Base-by-base conservation (phyloP, 148 eudicot species). In the Cornus florida region DNA sequence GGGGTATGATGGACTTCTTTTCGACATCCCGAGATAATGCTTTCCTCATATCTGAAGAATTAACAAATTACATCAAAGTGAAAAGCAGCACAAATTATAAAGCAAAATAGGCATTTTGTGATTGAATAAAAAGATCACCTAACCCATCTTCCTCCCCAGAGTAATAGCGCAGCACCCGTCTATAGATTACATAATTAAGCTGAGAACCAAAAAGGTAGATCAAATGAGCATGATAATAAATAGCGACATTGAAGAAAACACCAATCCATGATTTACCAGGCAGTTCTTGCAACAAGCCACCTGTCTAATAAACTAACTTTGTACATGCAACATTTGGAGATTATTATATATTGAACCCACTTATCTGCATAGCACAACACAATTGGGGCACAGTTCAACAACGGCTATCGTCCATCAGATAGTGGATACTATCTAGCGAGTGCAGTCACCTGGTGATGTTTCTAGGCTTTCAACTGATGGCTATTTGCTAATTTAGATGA, bases 61-160 rank as follows among this genome's bases (percentile, higher is more conserved):
- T 10, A 7, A 73, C 10, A 73, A 62, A 48, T 13, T 60, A 62
- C 13, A 35, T 5, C 67, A 28, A 12, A 19, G 71, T 43, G 50
- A 83, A 69, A 70, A 9, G 71, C 57, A 69, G 24, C 57, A 43
- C 62, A 71, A 70, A 31, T 24, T 22, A 2, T 23, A 28, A 38
- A 33, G 59, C 59, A 19, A n/a, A 70, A 56, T 53, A 67, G 22
- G 10, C 56, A 73, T 56, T 77, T 0, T 1, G 48, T 32, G 38
- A 76, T 60, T 43, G 24, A 33, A 71, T 22, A 8, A 17, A 50
- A 71, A 71, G 67, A 73, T 86, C 85, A 91, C 99, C 99, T 86
- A 96, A 87, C 38, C 98, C 99, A 89, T 93, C 98, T 85, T 96
- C 99, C 87, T 96, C 98, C 59, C 97, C 99, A 17, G 99, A 96